phyloP scores from a whole-genome alignment of 495 filamentous ascomycete genomes.

The Pyronema domesticum region DNA sequence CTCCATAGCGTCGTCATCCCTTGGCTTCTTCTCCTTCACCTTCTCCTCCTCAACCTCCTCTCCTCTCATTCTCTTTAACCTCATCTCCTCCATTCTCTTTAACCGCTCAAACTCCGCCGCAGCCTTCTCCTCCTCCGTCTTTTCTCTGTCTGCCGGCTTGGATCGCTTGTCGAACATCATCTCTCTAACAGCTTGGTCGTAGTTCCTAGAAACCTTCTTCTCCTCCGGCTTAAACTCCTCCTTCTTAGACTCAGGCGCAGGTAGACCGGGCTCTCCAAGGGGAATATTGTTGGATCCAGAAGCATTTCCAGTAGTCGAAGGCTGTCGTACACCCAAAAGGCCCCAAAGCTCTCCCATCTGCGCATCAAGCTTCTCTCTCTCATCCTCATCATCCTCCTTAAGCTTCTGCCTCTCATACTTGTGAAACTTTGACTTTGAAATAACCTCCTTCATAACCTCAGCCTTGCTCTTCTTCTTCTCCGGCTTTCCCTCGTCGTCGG shows the following conservation, averaged over 20 bases:
- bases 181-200: conserved; percentile 65
- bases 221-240: conserved; percentile 15
- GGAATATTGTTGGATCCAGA: conserved; percentile 23
- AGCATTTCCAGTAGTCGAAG: conserved; percentile 26
- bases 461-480: conserved; percentile 80
- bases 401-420: conserved; percentile 81
- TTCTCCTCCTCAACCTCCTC: conserved; percentile 35
- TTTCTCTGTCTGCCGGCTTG: conserved; percentile 66
- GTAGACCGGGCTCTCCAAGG: conserved; percentile 17
- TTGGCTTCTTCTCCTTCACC: conserved; percentile 26
- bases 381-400: conserved; percentile 86
- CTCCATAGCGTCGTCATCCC: conserved; percentile 21
- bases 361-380: conserved; percentile 63
- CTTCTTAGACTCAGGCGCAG: background rate
- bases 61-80: conserved; percentile 58
- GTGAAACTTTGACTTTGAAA: conserved; percentile 87
- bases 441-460: conserved; percentile 94
- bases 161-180: conserved; percentile 68
- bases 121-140: conserved; percentile 75
- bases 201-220: conserved; percentile 35
- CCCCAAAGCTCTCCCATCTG: conserved; percentile 62
- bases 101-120: conserved; percentile 56
- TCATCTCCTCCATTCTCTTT: conserved; percentile 61
- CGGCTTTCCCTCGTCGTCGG: conserved; percentile 35
- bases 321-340: conserved; percentile 37